Percentiles rank a stretch among this genome's conserved stretches.
Evolutionary conservation across 306 rosid species (phyloP).

Genomic region (Castanopsis chinensis): DNA sequence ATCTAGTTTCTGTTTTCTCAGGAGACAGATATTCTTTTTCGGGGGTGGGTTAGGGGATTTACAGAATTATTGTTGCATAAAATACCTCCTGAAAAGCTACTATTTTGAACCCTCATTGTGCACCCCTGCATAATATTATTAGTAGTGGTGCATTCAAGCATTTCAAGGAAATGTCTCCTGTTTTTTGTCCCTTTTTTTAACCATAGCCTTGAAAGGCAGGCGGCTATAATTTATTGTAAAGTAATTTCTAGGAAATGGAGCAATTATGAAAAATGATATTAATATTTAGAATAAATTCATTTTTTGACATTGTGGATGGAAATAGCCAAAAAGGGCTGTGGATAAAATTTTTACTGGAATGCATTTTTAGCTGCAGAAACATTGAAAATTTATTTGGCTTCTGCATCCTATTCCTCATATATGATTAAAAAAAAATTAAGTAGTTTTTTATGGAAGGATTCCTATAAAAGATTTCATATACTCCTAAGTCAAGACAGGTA

Average conservation of each 20-base stretch:
- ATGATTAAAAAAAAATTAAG: no score
- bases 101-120: not conserved
- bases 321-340: not conserved
- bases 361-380: not conserved
- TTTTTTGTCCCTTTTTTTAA: not conserved
- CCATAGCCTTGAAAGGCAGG: not conserved
- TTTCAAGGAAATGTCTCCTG: not conserved
- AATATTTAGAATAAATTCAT: not conserved
- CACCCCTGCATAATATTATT: not conserved
- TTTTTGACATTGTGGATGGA: not conserved
- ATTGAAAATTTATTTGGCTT: not conserved
- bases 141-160: not conserved
- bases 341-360: not conserved
- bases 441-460: no score
- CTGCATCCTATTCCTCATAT: not conserved
- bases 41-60: not conserved
- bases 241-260: not conserved
- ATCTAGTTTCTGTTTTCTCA: not conserved
- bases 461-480: no score
- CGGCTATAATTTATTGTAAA: not conserved
- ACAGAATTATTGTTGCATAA: not conserved
- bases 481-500: no score
- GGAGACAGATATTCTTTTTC: not conserved
- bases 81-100: not conserved
- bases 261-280: not conserved